These are phyloP conservation scores for Ustilago curta DNA, from an alignment of 1,284 basidiomycete species.

Conservation along the genomic window DNA sequence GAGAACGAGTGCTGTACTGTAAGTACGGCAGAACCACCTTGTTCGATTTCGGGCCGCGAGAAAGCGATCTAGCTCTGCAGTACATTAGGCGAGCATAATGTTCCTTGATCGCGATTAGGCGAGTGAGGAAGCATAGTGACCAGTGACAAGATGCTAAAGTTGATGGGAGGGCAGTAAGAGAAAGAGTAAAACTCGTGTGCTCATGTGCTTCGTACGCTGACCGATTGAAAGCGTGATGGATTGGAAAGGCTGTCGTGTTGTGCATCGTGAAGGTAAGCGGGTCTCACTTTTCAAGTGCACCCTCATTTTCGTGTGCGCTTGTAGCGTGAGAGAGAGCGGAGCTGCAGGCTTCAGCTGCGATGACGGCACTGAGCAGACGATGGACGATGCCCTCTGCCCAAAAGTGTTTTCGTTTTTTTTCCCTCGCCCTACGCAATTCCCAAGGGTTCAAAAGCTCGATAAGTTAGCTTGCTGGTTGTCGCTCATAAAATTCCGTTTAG, in stretches of 20 bases:
- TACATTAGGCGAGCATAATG: slow-evolving; percentile 19
- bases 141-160: not conserved
- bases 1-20: no score
- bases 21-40: slow-evolving; percentile 5
- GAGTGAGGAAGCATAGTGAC: no score
- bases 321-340: slow-evolving; percentile 10
- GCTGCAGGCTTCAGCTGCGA: slow-evolving; percentile 27
- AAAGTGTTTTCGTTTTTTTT: no score
- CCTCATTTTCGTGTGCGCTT: slow-evolving; percentile 11
- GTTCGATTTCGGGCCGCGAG: not conserved
- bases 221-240: not conserved
- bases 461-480: no score
- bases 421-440: slow-evolving; percentile 2
- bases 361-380: slow-evolving; percentile 37
- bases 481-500: no score
- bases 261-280: not conserved
- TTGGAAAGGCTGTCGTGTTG: not conserved
- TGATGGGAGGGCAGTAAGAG: not conserved
- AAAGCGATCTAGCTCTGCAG: slow-evolving; percentile 9
- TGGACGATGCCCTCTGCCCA: slow-evolving; percentile 18
- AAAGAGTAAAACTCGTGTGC: slow-evolving; percentile 12
- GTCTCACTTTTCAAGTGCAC: slow-evolving; percentile 2
- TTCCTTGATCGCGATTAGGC: slow-evolving; percentile 19
- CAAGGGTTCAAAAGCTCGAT: not conserved
- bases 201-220: slow-evolving; percentile 7